Base-by-base conservation (phyloP, 768 basidiomycete genomes). In the Hericium rajendrae region DNA sequence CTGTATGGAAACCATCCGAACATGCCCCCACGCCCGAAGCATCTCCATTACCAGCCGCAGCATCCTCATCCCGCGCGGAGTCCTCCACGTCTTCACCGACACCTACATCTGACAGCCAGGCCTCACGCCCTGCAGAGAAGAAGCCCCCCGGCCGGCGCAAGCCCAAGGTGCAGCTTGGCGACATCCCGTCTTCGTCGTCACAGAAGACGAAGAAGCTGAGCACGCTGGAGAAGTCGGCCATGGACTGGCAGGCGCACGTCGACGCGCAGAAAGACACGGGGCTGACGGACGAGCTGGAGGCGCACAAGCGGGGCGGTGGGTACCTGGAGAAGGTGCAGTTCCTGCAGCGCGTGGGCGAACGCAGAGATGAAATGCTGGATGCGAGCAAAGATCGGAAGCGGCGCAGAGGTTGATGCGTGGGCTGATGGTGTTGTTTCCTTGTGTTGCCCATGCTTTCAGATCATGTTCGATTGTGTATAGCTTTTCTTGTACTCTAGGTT, bases 301-400 rank as follows among this genome's bases (percentile, higher is more conserved):
- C 81, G 3, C 85, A 91, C 58, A 74, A 85, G 50, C 78, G 84
- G 43, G 80, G 83, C 0, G 89, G 87, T 9, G 88, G 91, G 0
- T 94, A 88, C 69, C 72, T 94, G 18, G 91, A 90, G 62, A 92
- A 88, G 71, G 82, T 91, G 32, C 89, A 91, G 40, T 94, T 93
- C 65, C 70, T 94, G 64, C 73, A 84, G 58, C 73, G 91, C 49
- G 91, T 93, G 0, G 85, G 82, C 37, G 83, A 82, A 51, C 76
- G 88, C 59, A 84, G 79, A 68, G 87, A 87, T 49, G 81, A 82
- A 51, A 77, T 73, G 1, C 66, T 86, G 8, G 86, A 88, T 48
- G 72, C 77, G 11, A 76, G 70, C 60, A 83, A 80, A 64, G 66
- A 73, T 54, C 76, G 66, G 48, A 88, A 88, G 66, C 77, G 87